Evolutionary conservation across 2,329 filamentous ascomycete species (phyloP), one percentile per base, ranked within the genome.

Genomic region (Calonectria montana): DNA sequence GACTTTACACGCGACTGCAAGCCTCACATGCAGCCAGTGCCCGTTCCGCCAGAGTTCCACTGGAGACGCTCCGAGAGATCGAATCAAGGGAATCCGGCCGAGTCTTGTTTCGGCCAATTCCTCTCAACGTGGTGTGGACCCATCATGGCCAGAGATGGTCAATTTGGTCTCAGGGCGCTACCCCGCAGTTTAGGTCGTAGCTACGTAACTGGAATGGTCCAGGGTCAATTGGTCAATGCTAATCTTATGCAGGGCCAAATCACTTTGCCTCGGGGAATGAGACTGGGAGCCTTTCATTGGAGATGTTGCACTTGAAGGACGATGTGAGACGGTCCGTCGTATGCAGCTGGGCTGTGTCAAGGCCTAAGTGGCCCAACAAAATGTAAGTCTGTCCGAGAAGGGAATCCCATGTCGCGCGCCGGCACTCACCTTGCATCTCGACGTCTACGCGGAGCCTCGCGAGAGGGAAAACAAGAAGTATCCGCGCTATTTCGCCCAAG

Each of bases 211-310:
- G 48, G 48, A 53, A 53, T 53, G 48, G 27, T 10, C 16, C 29
- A 27, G 53, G 31, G 12, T 6, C 27, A 12, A 18, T 18, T 2
- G 53, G 21, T 12, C 13, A 23, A 39, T 39, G 31, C 31, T 35
- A 59, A 37, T 59, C 13, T 59, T 35, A 59, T 59, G 53, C 53
- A 59, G 31, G 35, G 53, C 53, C 53, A 59, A 59, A 59, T 59
- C 53, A 59, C 37, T 59, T 37, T 59, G 53, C 53, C 21, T 59
- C 31, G 21, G n/a, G 29, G 21, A 4, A 59, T 59, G 53, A 59
- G 13, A 59, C 15, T 21, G 53, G 18, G 21, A 35, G 21, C n/a
- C 35, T 21, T 31, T 9, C 39, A 59, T 59, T 59, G 53, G 53
- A 31, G 31, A 59, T 59, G 53, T 39, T 59, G 53, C 16, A 35